A percentile compares a stretch with the other conserved stretches of the same genome.
These are phyloP conservation scores for Nicotiana benthamiana DNA, from an alignment of 257 asterid genomes.

Conservation along the genomic window DNA sequence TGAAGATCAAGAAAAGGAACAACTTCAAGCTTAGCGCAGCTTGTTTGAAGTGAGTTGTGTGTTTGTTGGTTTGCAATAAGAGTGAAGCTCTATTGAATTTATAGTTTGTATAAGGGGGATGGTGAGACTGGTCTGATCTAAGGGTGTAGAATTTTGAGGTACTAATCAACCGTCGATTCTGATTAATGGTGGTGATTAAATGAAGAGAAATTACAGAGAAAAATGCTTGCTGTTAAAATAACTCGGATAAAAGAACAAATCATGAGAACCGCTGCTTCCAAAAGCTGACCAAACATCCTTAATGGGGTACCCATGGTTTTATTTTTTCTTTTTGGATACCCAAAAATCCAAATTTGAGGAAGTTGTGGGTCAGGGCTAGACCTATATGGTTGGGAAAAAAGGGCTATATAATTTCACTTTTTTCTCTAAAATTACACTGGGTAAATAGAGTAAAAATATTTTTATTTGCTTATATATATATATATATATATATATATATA, in stretches of 20 bases:
- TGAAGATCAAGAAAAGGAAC: neutral
- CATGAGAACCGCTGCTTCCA: slow-evolving; percentile 37
- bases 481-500: too few species aligned
- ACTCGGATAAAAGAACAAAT: slow-evolving; percentile 26
- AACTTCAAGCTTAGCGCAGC: neutral
- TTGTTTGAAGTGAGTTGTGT: neutral
- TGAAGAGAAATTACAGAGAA: slow-evolving; percentile 23
- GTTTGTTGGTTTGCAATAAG: slow-evolving; percentile 8
- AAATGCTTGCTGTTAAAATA: slow-evolving; percentile 20
- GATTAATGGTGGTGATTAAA: slow-evolving; percentile 45
- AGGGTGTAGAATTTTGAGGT: slow-evolving; percentile 24
- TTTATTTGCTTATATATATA: neutral
- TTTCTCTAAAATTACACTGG: too few species aligned
- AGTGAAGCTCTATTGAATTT: slow-evolving; percentile 27
- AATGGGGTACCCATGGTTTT: neutral
- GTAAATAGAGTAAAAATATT: neutral
- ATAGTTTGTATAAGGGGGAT: slow-evolving; percentile 18
- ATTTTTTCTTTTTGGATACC: neutral
- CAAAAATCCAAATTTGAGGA: neutral
- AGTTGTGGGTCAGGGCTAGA: neutral
- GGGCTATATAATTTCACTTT: too few species aligned
- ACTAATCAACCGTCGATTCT: slow-evolving; percentile 23
- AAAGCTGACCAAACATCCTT: slow-evolving; percentile 25
- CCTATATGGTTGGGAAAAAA: neutral
- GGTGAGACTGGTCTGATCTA: slow-evolving; percentile 16